Base-by-base conservation (phyloP, 768 basidiomycete species). In the Termitomyces sp. region DNA sequence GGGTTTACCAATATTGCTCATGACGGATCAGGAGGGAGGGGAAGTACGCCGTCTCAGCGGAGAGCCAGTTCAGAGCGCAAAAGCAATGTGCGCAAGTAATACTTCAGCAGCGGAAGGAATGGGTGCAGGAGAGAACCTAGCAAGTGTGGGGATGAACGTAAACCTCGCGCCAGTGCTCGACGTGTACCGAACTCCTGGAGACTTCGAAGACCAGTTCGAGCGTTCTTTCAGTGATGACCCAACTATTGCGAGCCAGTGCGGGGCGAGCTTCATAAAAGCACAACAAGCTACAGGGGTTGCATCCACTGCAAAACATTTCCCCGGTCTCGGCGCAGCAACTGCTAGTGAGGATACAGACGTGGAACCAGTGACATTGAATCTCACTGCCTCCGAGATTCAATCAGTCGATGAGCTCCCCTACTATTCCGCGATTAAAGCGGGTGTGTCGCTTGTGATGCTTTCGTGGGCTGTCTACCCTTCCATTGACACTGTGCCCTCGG, bases 21-120 rank as follows among this genome's bases (percentile, higher is more conserved):
- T 62, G 59, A 62, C 62, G 14, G 62, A 62, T 32, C 62, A 62
- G 44, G 62, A 62, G 54, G 62, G 62, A n/a, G 62, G 62, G 6
- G 28, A 55, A 50, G 62, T 62, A 20, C 52, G 62, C 8, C 54
- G 62, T 41, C 59, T 62, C 2, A 51, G 52, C 14, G 62, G 62
- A 32, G 62, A 60, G 32, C 62, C 62, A 14, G 54, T 58, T 9
- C 56, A 55, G 43, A 60, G 58, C 33, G 62, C 62, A 32, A 62
- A 62, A 47, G 48, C 51, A 33, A 62, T 62, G 62, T 60, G 59
- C 44, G 54, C 53, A 8, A 36, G 26, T 44, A 57, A 54, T n/a
- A 55, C 56, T 30, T 50, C 56, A 18, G 50, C 49, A 24, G 44
- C 38, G n/a, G 57, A 24, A 22, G 59, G 62, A 46, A 60, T 55